Evolutionary conservation across 768 basidiomycete species (phyloP).

Genomic region (Leccinellum luteum): DNA sequence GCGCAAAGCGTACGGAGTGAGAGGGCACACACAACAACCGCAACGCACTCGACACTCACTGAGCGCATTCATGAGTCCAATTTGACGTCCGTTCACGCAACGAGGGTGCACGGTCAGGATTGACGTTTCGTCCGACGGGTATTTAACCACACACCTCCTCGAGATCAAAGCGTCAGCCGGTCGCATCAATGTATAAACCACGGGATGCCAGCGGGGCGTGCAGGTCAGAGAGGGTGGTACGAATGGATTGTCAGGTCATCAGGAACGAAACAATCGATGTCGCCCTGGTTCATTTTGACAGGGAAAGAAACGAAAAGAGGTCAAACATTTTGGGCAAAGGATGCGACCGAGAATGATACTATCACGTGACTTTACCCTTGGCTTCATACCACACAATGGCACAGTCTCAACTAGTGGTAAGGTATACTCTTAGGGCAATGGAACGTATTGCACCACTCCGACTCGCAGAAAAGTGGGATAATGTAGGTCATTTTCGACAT

Average conservation of each 20-base stretch:
- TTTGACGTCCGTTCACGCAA: slow-evolving; percentile 44
- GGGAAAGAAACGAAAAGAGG: neutral
- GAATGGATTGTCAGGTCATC: slow-evolving; percentile 58
- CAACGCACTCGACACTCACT: slow-evolving; percentile 33
- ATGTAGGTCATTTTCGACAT: slow-evolving; percentile 52
- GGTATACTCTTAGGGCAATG: slow-evolving; percentile 64
- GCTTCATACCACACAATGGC: slow-evolving; percentile 5
- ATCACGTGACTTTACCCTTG: too few species aligned
- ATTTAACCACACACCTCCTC: slow-evolving; percentile 42
- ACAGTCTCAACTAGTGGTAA: slow-evolving; percentile 25
- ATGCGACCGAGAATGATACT: too few species aligned
- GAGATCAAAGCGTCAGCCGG: slow-evolving; percentile 41
- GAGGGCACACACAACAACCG: neutral
- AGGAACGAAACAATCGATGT: slow-evolving; percentile 44
- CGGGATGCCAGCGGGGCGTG: slow-evolving; percentile 42
- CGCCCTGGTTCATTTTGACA: too few species aligned
- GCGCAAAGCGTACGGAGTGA: neutral
- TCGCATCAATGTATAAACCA: slow-evolving; percentile 63
- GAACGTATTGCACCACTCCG: slow-evolving; percentile 82
- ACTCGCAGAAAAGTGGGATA: slow-evolving; percentile 92
- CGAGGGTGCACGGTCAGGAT: too few species aligned
- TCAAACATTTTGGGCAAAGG: too few species aligned
- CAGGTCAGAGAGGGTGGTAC: slow-evolving; percentile 42
- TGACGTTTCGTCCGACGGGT: slow-evolving; percentile 16
- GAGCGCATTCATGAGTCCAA: slow-evolving; percentile 53